Base-by-base conservation (phyloP, 2,329 filamentous ascomycete genomes). In the Colletotrichum viniferum region DNA sequence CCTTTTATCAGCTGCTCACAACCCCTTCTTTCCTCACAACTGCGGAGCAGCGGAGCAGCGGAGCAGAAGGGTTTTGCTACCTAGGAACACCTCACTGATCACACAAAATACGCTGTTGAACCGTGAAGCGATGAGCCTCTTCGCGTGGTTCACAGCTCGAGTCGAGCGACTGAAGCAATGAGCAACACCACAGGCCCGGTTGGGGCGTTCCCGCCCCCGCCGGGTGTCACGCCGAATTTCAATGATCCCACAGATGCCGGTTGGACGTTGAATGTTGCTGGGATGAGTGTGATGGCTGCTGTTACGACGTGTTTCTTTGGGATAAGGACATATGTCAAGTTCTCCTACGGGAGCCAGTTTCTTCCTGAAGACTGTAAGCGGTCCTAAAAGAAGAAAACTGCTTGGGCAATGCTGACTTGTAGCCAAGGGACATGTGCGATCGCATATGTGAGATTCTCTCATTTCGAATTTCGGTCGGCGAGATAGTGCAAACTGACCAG, bases 221-320 rank as follows among this genome's bases (percentile, higher is more conserved):
- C 78, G 38, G 79, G 79, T 48, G 75, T 78, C 21, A 76, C 63
- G 7, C 77, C 78, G 16, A 69, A 79, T 74, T 78, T 80, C 61
- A 71, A 78, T 4, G 36, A 79, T 38, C 79, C 78, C 24, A 34
- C 64, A 21, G 77, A 77, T 48, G 73, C 69, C 4, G 66, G 73
- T 3, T 73, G 74, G 75, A 66, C 64, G 48, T 21, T 73, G 32
- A 74, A 78, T 24, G 55, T 79, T 4, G 74, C 55, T 5, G 74
- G 58, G 7, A 69, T 79, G 61, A 68, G 74, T 32, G 60, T 76
- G 4, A 78, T 79, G 76, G 70, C 38, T 12, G 73, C 69, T 4
- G n/a, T 77, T 10, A 66, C 77, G 55, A 76, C 76, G 3, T 30
- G 77, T 7, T 71, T 77, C 36, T 72, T 77, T 52, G 36, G 34